phyloP scores from a whole-genome alignment of 352 stramenopile genomes.

The Paralagenidium karlingii region DNA sequence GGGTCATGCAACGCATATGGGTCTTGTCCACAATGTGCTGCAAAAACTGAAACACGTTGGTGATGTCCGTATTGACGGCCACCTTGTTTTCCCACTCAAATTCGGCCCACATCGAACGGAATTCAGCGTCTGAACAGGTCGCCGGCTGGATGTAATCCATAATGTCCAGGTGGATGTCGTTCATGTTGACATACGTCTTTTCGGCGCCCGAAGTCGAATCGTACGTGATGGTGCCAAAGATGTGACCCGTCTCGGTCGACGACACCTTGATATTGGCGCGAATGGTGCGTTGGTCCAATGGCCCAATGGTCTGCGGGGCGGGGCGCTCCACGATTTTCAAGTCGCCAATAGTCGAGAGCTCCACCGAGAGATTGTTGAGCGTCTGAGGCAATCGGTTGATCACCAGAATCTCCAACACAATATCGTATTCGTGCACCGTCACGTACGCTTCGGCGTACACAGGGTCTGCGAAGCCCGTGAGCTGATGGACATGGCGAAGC shows the following conservation, averaged over 20 bases:
- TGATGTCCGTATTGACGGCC: slow-evolving; percentile 94
- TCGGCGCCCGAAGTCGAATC: slow-evolving; percentile 91
- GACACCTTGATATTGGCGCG: slow-evolving; percentile 99
- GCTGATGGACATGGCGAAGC: slow-evolving; percentile 96
- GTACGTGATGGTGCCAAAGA: slow-evolving; percentile 99
- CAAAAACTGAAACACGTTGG: slow-evolving; percentile 95
- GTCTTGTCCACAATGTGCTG: slow-evolving; percentile 97
- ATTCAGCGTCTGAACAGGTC: slow-evolving; percentile 91
- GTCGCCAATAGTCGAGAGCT: slow-evolving; percentile 98
- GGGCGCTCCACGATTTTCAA: slow-evolving; percentile 99
- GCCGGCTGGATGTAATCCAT: slow-evolving; percentile 99
- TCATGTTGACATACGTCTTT: slow-evolving; percentile 99
- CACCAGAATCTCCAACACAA: slow-evolving; percentile 98
- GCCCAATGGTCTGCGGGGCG: slow-evolving; percentile 94
- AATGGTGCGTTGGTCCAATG: slow-evolving; percentile 94
- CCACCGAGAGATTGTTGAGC: slow-evolving; percentile 97
- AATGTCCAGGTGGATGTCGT: slow-evolving; percentile 99
- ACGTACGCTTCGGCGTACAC: slow-evolving; percentile 99
- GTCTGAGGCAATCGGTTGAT: slow-evolving; percentile 98
- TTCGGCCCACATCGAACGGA: slow-evolving; percentile 99
- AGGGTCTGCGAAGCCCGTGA: slow-evolving; percentile 98
- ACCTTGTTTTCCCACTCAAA: slow-evolving; percentile 99
- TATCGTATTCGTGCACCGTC: slow-evolving; percentile 99
- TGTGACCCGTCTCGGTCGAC: slow-evolving; percentile 99
- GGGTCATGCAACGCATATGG: slow-evolving; percentile 99